These are phyloP conservation scores for Zygosaccharomyces gambellarensis DNA, from an alignment of 805 yeast genomes.

Conservation along the genomic window DNA sequence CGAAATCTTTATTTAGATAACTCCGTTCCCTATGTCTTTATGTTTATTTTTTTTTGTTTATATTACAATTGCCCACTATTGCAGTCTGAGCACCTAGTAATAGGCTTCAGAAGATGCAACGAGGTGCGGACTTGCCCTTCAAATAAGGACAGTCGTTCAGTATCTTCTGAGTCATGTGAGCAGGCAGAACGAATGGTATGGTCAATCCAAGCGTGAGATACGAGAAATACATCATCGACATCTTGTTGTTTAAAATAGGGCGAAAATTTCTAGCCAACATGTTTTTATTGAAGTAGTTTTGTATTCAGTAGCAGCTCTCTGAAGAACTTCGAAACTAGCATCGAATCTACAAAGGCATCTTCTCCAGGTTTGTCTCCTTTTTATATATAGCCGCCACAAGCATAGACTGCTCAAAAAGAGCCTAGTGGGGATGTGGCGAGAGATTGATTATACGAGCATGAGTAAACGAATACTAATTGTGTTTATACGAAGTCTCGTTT, in stretches of 20 bases:
- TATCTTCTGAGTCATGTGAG: constrained; percentile 20
- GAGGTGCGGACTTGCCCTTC: constrained; percentile 23
- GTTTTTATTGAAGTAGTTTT: neutral
- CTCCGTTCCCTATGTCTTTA: neutral
- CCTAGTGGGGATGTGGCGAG: constrained; percentile 3
- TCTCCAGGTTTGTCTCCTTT: neutral
- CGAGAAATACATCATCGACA: constrained; percentile 20
- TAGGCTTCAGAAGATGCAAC: constrained; percentile 13
- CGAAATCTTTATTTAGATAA: neutral
- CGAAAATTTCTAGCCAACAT: constrained; percentile 6
- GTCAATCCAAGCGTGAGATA: constrained; percentile 28
- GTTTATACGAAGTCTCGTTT: neutral
- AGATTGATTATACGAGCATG: constrained; percentile 1
- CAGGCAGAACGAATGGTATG: constrained; percentile 30
- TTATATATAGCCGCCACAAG: constrained; percentile 7
- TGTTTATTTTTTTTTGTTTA: neutral
- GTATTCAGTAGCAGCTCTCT: neutral
- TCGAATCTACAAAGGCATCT: neutral
- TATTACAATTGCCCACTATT: neutral
- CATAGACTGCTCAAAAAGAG: neutral
- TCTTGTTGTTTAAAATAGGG: constrained; percentile 5
- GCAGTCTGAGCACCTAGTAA: neutral
- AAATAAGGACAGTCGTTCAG: constrained; percentile 9
- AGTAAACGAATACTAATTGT: neutral
- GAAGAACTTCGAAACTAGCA: too few relatives aligned